Evolutionary conservation across 352 stramenopile genomes (phyloP), one percentile per base, ranked within the genome.

Genomic region (Globisporangium emineosum): DNA sequence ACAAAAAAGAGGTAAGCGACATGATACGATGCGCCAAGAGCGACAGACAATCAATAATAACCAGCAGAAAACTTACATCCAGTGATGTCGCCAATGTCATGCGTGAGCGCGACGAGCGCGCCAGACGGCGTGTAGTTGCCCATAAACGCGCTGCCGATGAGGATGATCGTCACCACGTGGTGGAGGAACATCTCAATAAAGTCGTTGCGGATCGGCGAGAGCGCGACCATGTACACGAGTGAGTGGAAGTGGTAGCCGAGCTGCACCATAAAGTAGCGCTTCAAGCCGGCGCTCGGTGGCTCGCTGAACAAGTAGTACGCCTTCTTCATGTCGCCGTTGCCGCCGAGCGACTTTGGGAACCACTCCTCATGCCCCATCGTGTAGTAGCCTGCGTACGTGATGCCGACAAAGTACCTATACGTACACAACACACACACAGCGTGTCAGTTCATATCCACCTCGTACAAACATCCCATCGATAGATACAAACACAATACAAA

Each of bases 171-270:
- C 9, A 67, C 71, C 12, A 86, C 54, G 62, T 86, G 77, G 49
- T 86, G 77, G 65, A 86, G 65, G 43, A 83, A 54, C 77, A 86
- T 86, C 65, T 86, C 77, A 42, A 83, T 68, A 37, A 83, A 86
- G 47, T 86, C 77, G 59, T 82, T 86, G 40, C 77, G 75, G 32
- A 82, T 81, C 19, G 75, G 75, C 47, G 77, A 86, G 54, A 86
- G 75, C 52, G 76, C 69, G 19, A 86, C 47, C 77, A 86, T 80
- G 64, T 81, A 76, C 45, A 83, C 54, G 57, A 86, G 67, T 50
- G 71, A 81, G 67, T 86, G 77, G 52, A 77, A 47, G 60, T 86
- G 77, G 64, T 86, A 86, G 35, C 77, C 77, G 56, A 86, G 76
- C 65, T 86, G 77, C 61, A 86, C 64, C 52, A 82, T 65, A 60